phyloP scores from a whole-genome alignment of 2,329 filamentous ascomycete species.

The Ilyonectria destructans region DNA sequence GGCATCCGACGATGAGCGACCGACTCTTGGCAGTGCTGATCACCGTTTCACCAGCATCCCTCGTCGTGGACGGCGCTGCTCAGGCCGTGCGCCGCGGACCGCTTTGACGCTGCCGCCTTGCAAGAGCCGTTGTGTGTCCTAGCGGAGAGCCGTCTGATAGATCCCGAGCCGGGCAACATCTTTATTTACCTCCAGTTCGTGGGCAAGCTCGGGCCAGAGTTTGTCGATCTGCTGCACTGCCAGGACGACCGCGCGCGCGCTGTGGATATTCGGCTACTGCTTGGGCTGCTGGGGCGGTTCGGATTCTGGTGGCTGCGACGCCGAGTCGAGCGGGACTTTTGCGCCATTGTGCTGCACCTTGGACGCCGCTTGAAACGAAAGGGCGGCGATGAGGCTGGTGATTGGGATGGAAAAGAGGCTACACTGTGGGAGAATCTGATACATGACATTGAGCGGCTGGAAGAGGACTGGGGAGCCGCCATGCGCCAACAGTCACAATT shows the following conservation, averaged over 20 bases:
- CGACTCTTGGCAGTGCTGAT: not conserved
- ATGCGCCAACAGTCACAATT: not conserved
- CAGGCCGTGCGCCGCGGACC: conserved; percentile 1
- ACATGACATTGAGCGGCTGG: conserved; percentile 11
- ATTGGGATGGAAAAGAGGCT: not conserved
- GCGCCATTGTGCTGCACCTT: conserved; percentile 4
- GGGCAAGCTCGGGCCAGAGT: conserved; percentile 2
- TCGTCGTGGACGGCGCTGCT: conserved; percentile 12
- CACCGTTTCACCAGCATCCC: conserved; percentile 22
- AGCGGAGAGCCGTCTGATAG: not conserved
- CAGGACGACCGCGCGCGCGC: conserved; percentile 21
- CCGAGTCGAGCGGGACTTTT: conserved; percentile 15
- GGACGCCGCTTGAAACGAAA: not conserved
- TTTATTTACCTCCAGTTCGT: conserved; percentile 17
- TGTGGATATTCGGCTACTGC: conserved; percentile 22
- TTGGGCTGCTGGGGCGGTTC: conserved; percentile 8
- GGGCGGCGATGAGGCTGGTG: not conserved
- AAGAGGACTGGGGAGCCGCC: not conserved
- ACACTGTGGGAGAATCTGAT: conserved; percentile 9
- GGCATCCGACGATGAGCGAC: conserved; percentile 7
- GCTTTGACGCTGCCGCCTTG: conserved; percentile 11
- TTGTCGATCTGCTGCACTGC: not conserved
- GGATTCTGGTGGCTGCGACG: conserved; percentile 24
- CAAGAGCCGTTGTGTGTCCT: conserved; percentile 2
- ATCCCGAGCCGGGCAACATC: conserved; percentile 1